Evolutionary conservation across 2,329 filamentous ascomycete species (phyloP).

Genomic region (Geosmithia morbida): DNA sequence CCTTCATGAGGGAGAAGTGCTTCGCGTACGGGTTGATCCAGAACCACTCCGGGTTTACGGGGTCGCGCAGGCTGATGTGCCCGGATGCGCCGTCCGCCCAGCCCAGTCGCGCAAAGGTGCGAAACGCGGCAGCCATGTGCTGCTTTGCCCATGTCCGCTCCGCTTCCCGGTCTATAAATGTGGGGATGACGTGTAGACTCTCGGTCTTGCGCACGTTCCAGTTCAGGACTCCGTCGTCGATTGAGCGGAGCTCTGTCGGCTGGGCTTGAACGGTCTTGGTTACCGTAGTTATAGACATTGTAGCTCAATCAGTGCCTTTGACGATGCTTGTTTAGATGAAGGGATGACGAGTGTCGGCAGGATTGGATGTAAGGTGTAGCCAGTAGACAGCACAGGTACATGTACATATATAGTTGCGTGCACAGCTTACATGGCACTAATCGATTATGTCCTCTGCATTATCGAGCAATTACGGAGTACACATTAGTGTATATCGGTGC

Average conservation of each 20-base stretch:
- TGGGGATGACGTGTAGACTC: not conserved
- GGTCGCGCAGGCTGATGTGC: slow-evolving; percentile 11
- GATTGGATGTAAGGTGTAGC: no score
- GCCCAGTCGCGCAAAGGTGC: slow-evolving; percentile 5
- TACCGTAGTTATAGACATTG: not conserved
- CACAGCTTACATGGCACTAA: no score
- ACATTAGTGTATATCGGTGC: no score
- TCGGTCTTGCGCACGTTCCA: not conserved
- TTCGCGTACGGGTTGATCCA: slow-evolving; percentile 43
- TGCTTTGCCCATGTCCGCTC: slow-evolving; percentile 3
- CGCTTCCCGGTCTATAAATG: not conserved
- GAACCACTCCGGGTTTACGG: slow-evolving; percentile 17
- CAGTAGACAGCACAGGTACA: no score
- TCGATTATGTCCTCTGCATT: no score
- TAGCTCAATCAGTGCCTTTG: no score
- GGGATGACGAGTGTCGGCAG: no score
- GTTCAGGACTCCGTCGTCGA: not conserved
- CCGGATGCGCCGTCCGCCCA: slow-evolving; percentile 4
- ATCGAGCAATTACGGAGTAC: no score
- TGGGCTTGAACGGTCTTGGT: not conserved
- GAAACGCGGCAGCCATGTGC: slow-evolving; percentile 6
- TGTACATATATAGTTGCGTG: no score
- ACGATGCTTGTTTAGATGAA: not conserved
- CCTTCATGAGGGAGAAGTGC: slow-evolving; percentile 51
- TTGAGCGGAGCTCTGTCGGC: not conserved